Evolutionary conservation across 495 filamentous ascomycete species (phyloP).

Genomic region (Podospora pseudocomata): DNA sequence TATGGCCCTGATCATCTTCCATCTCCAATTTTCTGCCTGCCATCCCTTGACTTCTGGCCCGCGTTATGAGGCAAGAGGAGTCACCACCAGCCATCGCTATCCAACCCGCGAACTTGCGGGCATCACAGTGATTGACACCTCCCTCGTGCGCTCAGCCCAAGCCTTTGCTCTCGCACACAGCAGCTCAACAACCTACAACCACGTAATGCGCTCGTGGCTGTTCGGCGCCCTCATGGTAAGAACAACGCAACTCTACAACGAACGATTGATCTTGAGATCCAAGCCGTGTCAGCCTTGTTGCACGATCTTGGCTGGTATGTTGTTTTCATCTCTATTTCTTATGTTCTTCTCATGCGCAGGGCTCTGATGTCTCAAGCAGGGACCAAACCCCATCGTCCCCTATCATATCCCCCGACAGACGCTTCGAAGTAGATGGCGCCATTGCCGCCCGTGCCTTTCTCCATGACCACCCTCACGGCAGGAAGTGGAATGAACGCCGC

Average conservation of each 20-base stretch:
- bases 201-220: conserved; percentile 47
- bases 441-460: conserved; percentile 47
- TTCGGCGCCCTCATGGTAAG: conserved; percentile 38
- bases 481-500: conserved; percentile 37
- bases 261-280: conserved; percentile 44
- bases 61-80: neutral
- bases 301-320: conserved; percentile 52
- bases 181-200: conserved; percentile 42
- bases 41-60: neutral
- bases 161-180: conserved; percentile 37
- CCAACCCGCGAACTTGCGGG: conserved; percentile 20
- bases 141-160: conserved; percentile 33
- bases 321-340: neutral
- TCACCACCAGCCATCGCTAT: conserved; percentile 2
- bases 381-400: conserved; percentile 25
- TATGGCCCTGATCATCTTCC: neutral
- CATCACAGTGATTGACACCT: conserved; percentile 28
- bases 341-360: neutral
- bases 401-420: conserved; percentile 42
- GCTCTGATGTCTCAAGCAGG: conserved; percentile 14
- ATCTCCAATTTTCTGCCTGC: neutral
- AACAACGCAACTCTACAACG: conserved; percentile 34
- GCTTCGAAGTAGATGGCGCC: conserved; percentile 58
- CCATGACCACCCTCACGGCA: conserved; percentile 18
- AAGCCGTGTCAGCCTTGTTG: conserved; percentile 46